Conservation (phyloP, 2,329 filamentous ascomycete species). For the Trichophyton mentagrophytes region DNA sequence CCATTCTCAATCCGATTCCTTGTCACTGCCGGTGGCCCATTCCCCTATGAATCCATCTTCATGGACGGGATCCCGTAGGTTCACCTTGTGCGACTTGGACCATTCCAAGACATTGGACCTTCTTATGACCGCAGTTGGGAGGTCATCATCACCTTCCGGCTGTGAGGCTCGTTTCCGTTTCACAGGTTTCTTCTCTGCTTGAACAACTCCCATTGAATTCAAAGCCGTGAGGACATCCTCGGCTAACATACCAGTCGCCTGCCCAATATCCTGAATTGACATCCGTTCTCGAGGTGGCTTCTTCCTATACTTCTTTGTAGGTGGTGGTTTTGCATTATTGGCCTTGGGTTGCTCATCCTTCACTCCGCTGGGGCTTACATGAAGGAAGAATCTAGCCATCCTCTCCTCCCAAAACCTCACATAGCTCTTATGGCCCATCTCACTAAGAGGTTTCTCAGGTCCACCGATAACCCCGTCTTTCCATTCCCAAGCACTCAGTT, state of each 20-base stretch:
- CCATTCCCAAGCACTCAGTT: conserved; percentile 66
- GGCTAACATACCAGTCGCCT: conserved; percentile 66
- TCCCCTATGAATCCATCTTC: conserved; percentile 60
- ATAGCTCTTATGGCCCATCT: conserved; percentile 73
- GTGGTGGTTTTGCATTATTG: conserved; percentile 6
- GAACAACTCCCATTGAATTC: conserved; percentile 63
- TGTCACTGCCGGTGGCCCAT: conserved; percentile 36
- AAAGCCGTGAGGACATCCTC: conserved; percentile 74
- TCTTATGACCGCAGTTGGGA: conserved; percentile 35
- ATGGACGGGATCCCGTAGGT: conserved; percentile 55
- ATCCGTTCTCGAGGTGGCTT: conserved; percentile 36
- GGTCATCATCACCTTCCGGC: conserved; percentile 14
- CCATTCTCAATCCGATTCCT: background rate
- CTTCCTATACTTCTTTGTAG: conserved; percentile 31
- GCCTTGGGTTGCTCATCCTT: conserved; percentile 7
- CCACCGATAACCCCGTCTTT: conserved; percentile 61
- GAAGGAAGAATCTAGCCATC: conserved; percentile 55
- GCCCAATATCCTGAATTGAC: conserved; percentile 58
- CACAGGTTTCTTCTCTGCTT: conserved; percentile 38
- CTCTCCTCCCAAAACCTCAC: conserved; percentile 75
- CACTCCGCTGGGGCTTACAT: conserved; percentile 18
- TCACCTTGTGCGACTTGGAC: conserved; percentile 50
- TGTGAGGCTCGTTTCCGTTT: conserved; percentile 37
- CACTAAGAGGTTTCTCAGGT: conserved; percentile 84
- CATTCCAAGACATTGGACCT: conserved; percentile 53